Base-by-base conservation (phyloP, 768 basidiomycete species). In the Pholiota microspora region DNA sequence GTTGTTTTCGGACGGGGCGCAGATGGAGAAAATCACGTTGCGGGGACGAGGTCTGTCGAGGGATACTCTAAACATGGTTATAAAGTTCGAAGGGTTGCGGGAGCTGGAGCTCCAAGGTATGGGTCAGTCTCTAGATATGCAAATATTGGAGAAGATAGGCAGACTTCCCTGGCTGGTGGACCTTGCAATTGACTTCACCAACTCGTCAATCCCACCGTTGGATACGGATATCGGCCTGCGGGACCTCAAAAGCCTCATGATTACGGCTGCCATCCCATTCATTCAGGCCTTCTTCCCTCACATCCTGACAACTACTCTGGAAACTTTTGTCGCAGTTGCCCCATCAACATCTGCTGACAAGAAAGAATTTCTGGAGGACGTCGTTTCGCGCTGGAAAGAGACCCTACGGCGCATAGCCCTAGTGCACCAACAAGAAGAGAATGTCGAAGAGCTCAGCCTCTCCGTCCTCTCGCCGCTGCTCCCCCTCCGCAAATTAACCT, bases 141-240 rank as follows among this genome's bases (percentile, higher is more conserved):
- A 57, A 2, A 50, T 67, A 25, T 45, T 71, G 21, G 61, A 64
- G 53, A 50, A 56, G 23, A 56, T 69, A 8, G 68, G 68, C 8
- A 48, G 42, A 15, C 53, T 69, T 9, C 64, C 63, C 10, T 62
- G 58, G 55, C 53, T 71, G 18, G 53, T 61, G 10, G 62, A 66
- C 35, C 60, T 71, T 3, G 60, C 59, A 12, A 47, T 71, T 36
- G 68, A 71, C 50, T 65, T 71, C 44, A 64, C 61, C 5, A 51
- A 61, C 42, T 62, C 64, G 7, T 21, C 29, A n/a, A 61, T 63
- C 21, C 36, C 50, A 8, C 53, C 46, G 23, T 38, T 61, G 23
- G 55, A 59, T 2, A 54, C 58, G n/a, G 68, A 67, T n/a, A 57
- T 67, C 9, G 69, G 68, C 7, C 58, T 66, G 34, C 57, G 53